Percentiles rank a stretch among this genome's conserved stretches.
Evolutionary conservation across 768 basidiomycete species (phyloP).

Genomic region (Xanthoconium purpureum): DNA sequence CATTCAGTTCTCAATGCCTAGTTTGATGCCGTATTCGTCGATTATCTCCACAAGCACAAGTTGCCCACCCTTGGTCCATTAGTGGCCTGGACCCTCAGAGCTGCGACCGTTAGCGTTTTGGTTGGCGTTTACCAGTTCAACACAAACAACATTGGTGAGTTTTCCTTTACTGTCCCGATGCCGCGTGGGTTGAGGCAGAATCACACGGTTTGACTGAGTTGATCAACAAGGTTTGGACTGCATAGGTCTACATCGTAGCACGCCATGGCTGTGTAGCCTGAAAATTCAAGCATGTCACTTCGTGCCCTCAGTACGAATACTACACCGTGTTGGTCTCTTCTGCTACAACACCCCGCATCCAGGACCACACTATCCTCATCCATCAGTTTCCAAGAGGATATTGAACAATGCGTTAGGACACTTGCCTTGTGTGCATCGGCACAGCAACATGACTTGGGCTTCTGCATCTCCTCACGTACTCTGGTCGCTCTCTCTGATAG

Average conservation of each 20-base stretch:
- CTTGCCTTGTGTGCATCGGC: no score
- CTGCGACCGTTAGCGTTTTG: constrained; percentile 74
- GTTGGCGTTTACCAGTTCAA: constrained; percentile 97
- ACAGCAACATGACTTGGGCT: no score
- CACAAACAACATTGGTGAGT: constrained; percentile 94
- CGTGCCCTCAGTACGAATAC: no score
- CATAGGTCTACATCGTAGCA: constrained; percentile 38
- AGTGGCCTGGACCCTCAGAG: constrained; percentile 71
- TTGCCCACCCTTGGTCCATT: constrained; percentile 78
- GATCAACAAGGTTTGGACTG: constrained; percentile 78
- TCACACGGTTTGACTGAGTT: constrained; percentile 73
- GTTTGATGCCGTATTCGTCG: constrained; percentile 77
- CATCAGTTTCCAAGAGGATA: no score
- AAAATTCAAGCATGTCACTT: background rate
- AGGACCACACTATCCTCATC: no score
- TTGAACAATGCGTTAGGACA: no score
- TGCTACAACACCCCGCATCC: no score
- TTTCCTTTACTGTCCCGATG: background rate
- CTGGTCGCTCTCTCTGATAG: no score
- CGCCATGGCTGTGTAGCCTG: background rate
- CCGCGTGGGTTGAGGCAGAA: background rate
- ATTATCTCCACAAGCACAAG: constrained; percentile 93
- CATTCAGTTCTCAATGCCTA: constrained; percentile 24
- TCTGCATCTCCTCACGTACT: no score
- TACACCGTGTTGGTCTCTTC: no score